Evolutionary conservation across 495 filamentous ascomycete genomes (phyloP).

Genomic region (Talaromyces proteolyticus): DNA sequence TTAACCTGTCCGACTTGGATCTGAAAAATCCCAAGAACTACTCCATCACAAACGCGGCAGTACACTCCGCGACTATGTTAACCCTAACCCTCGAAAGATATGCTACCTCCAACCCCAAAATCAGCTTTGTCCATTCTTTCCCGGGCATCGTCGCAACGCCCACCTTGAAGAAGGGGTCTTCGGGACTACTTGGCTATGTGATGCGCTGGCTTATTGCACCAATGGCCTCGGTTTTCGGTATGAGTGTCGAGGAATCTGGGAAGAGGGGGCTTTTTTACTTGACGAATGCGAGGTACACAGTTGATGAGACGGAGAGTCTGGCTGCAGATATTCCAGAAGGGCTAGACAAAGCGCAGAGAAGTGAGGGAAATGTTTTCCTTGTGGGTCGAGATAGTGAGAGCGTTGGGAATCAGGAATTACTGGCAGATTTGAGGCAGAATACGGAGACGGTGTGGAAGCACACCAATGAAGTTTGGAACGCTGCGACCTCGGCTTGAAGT

Average conservation of each 20-base stretch:
- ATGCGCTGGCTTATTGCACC: background rate
- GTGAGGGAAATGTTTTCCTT: slow-evolving; percentile 37
- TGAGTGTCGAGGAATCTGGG: slow-evolving; percentile 31
- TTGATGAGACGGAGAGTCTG: slow-evolving; percentile 9
- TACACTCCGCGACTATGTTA: slow-evolving; percentile 21
- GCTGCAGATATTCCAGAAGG: slow-evolving; percentile 11
- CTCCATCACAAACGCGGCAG: slow-evolving; percentile 19
- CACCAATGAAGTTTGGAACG: slow-evolving; percentile 23
- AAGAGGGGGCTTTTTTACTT: slow-evolving; percentile 48
- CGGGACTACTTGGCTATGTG: background rate
- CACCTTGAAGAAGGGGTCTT: slow-evolving; percentile 3
- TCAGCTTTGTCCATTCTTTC: slow-evolving; percentile 31
- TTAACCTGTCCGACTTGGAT: slow-evolving; percentile 37
- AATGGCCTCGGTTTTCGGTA: background rate
- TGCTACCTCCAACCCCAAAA: slow-evolving; percentile 13
- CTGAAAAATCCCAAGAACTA: slow-evolving; percentile 23
- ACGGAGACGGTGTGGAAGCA: slow-evolving; percentile 42
- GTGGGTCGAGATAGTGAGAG: slow-evolving; percentile 37
- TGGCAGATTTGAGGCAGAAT: slow-evolving; percentile 27
- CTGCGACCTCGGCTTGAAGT: no score
- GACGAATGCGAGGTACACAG: slow-evolving; percentile 41
- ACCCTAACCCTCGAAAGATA: slow-evolving; percentile 24
- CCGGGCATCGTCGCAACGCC: slow-evolving; percentile 31
- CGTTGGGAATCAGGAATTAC: slow-evolving; percentile 21
- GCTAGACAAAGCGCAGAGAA: background rate